These are phyloP conservation scores for Drechslera avenae DNA, from an alignment of 2,329 filamentous ascomycete genomes.

Conservation along the genomic window DNA sequence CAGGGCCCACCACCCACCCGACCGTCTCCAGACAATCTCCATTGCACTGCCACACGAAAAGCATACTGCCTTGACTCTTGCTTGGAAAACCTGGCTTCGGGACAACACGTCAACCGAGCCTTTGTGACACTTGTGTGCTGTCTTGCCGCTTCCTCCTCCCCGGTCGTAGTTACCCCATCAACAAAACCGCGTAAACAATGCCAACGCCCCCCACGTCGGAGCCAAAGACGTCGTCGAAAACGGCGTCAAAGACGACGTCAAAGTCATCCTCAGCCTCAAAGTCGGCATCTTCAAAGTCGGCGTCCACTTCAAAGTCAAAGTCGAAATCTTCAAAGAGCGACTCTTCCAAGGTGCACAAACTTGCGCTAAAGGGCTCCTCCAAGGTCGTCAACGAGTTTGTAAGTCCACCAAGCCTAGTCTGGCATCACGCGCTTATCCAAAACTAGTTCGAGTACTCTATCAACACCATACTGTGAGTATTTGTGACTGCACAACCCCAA, in stretches of 20 bases:
- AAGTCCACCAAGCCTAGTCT: conserved; percentile 50
- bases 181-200: conserved; percentile 37
- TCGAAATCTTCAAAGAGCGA: conserved; percentile 57
- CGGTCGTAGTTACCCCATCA: conserved; percentile 36
- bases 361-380: conserved; percentile 82
- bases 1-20: conserved; percentile 18
- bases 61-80: neutral
- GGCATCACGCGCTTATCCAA: conserved; percentile 18
- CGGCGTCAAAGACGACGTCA: conserved; percentile 5
- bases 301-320: conserved; percentile 18
- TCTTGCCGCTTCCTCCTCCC: neutral
- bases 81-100: neutral
- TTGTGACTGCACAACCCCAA: too few relatives aligned
- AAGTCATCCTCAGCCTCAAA: conserved; percentile 27
- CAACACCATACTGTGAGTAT: conserved; percentile 84
- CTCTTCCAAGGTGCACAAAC: conserved; percentile 92
- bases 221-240: conserved; percentile 20
- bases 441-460: conserved; percentile 93
- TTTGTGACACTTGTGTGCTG: neutral
- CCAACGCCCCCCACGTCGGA: conserved; percentile 6
- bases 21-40: conserved; percentile 7
- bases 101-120: neutral
- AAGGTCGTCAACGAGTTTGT: conserved; percentile 96
- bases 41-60: conserved; percentile 4
- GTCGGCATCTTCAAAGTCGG: conserved; percentile 38